Evolutionary conservation across 306 rosid species (phyloP), one percentile per base, ranked within the genome.

Genomic region (Spatholobus suberectus): DNA sequence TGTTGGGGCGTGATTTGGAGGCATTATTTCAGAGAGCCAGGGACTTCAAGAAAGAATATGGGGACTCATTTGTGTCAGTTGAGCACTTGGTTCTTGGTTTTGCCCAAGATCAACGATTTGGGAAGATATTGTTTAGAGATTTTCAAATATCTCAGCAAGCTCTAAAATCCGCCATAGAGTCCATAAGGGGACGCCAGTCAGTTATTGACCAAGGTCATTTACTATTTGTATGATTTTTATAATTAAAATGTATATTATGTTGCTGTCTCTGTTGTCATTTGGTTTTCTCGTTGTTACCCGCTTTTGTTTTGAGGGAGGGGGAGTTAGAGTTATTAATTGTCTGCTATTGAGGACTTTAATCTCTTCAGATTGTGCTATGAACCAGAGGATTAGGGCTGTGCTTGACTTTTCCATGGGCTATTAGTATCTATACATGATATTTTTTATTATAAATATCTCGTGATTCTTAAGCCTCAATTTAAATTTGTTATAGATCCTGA

Each of bases 1-100:
- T 96, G 94, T 81, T 96, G 72, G 99, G 99, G 78, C 98, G 98
- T 83, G 97, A 96, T 85, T 90, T 96, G 92, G 99, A 96, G 85
- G 99, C 90, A 65, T 83, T 96, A 84, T 68, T 96, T 87, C 95
- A 91, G 79, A 94, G 95, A 88, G 94, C 98, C 65, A 94, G 98
- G 85, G 98, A 91, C 35, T 83, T 83, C 86, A 96, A 94, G 89
- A 96, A 92, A 86, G 96, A 92, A 75, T 94, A 92, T 85, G 97
- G 95, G 55, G 99, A 96, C 63, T 96, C 99, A 44, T 96, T 90
- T 88, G 95, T 96, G 78, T 96, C 99, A 38, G 99, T 96, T 58
- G 99, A 96, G 84, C 99, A 96, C 77, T 82, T 96, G 89, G 95
- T 94, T 91, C 99, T 96, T 79, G 97, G 97, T 85, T 96, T 91